Evolutionary conservation across 1,284 basidiomycete genomes (phyloP), one percentile per base, ranked within the genome.

Genomic region (Megacollybia platyphylla): DNA sequence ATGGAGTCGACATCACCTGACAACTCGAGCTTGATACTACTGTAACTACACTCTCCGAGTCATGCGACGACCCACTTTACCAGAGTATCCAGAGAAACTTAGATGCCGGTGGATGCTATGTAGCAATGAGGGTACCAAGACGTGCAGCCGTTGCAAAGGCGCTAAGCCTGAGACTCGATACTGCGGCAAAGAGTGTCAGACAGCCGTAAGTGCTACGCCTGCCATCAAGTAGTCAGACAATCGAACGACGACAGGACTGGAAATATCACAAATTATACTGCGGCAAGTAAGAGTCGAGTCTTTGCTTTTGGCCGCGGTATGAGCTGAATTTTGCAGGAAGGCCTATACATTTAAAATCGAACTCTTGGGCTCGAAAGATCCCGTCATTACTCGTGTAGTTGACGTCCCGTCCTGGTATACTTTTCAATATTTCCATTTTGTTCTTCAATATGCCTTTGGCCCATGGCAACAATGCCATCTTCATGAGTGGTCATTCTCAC

Each of bases 391-490:
- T 5, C 43, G 45, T 6, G 31, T 32, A 7, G 43, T 47, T 7
- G 45, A 47, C 17, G 43, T 47, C n/a, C 45, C 45, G 3, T 13
- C 45, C 6, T 47, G 45, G 45, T 47, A 36, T 28, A 44, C 43
- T 9, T 47, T 47, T 24, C 43, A 41, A 13, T 35, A 41, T 11
- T 29, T 47, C 28, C 45, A 47, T 35, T 41, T 40, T 27, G 42
- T 43, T 18, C 38, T 47, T 17, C 45, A 47, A 37, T 47, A 47
- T 29, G 45, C 45, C 9, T 44, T 47, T 18, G 44, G 44, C 18
- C 38, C 43, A 8, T 47, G 45, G 45, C 36, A 44, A 32, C 39
- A 44, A 38, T 44, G 28, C 20, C 45, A 47, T 15, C 38, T 41
- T 18, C 45, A 47, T 20, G 30, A 41, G 20, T 47, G 43, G 17